phyloP scores from a whole-genome alignment of 2,329 filamentous ascomycete species.

The Aureobasidium namibiae region DNA sequence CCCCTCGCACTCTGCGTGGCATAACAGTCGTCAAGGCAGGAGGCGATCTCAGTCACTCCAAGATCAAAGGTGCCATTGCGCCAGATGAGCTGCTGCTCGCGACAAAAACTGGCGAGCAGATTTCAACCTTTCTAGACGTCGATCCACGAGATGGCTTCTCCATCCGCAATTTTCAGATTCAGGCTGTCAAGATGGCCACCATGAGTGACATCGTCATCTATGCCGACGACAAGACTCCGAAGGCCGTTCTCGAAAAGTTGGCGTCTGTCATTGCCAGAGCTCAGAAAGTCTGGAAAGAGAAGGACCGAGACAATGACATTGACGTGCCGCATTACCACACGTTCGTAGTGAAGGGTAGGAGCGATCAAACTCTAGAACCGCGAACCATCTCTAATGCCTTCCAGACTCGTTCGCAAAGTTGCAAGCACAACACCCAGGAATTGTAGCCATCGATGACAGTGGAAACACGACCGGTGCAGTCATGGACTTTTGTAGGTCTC shows the following conservation, averaged over 20 bases:
- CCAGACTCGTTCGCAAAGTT: constrained; percentile 59
- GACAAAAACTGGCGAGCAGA: constrained; percentile 31
- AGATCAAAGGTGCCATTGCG: constrained; percentile 78
- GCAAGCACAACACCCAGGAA: constrained; percentile 58
- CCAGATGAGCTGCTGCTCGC: constrained; percentile 68
- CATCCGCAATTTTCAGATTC: constrained; percentile 95
- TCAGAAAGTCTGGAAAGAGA: constrained; percentile 65
- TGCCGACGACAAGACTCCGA: constrained; percentile 58
- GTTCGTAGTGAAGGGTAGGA: constrained; percentile 60
- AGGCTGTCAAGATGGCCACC: constrained; percentile 77
- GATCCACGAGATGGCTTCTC: constrained; percentile 90
- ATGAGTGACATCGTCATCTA: constrained; percentile 92
- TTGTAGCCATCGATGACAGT: constrained; percentile 67
- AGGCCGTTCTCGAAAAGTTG: constrained; percentile 57
- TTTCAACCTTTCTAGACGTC: constrained; percentile 64
- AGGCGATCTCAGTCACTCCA: constrained; percentile 63
- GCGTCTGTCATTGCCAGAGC: constrained; percentile 61
- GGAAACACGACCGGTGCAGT: constrained; percentile 68
- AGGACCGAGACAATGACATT: constrained; percentile 37
- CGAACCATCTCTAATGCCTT: constrained; percentile 26
- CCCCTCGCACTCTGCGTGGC: constrained; percentile 68
- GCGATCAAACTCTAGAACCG: neutral
- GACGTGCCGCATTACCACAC: constrained; percentile 59
- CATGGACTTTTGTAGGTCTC: constrained; percentile 66
- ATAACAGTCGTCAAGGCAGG: constrained; percentile 85